Percentiles rank a stretch among this genome's conserved stretches.
Evolutionary conservation across 2,329 filamentous ascomycete genomes (phyloP).

Genomic region (Paracorniculantispora psalliotae): DNA sequence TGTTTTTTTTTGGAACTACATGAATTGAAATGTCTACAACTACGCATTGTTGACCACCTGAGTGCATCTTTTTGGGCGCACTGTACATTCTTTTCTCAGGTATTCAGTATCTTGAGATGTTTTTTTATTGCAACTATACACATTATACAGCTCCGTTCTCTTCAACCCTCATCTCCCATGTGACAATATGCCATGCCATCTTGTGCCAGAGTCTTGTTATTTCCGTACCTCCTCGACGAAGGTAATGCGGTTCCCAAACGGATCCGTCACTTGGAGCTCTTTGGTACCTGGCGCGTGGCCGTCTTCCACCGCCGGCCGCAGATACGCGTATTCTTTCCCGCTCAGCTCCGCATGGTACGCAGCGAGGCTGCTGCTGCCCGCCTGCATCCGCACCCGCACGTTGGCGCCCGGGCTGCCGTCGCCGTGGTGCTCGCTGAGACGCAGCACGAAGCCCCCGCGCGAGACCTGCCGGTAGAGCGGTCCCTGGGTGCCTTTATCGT

Average conservation of each 20-base stretch:
- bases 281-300: background rate
- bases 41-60: background rate
- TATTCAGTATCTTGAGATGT: background rate
- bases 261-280: conserved; percentile 17
- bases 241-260: conserved; percentile 18
- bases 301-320: conserved; percentile 17
- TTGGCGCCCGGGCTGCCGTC: conserved; percentile 17
- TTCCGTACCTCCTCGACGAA: conserved; percentile 13
- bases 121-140: background rate
- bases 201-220: no score
- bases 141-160: background rate
- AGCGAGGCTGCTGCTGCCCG: background rate
- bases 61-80: background rate
- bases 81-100: background rate
- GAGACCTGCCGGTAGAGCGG: conserved; percentile 20
- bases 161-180: background rate
- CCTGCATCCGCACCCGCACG: conserved; percentile 13
- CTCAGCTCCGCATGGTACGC: conserved; percentile 15
- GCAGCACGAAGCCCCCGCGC: conserved; percentile 13
- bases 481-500: conserved; percentile 12
- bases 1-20: background rate
- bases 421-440: conserved; percentile 20
- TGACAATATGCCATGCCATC: background rate
- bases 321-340: conserved; percentile 16
- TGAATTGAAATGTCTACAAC: background rate